Evolutionary conservation across 768 basidiomycete genomes (phyloP).

Genomic region (Tulasnella sp.): DNA sequence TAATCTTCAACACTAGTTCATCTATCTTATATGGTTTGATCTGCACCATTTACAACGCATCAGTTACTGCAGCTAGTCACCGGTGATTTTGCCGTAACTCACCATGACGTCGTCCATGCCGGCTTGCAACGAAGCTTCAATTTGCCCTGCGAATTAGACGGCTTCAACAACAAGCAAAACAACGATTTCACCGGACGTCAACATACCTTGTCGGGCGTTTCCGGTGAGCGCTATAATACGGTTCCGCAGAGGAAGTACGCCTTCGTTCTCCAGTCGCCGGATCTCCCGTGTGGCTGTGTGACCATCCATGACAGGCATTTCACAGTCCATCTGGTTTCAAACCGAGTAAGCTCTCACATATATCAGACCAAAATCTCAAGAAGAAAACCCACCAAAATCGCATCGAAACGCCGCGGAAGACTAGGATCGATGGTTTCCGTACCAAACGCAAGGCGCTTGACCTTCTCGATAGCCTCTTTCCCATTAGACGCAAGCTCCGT

Average conservation of each 20-base stretch:
- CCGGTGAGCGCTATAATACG: conserved; percentile 36
- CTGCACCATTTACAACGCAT: conserved; percentile 16
- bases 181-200: not conserved
- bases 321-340: conserved; percentile 35
- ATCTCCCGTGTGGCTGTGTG: conserved; percentile 34
- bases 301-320: conserved; percentile 37
- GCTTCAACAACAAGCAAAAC: not conserved
- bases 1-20: conserved; percentile 33
- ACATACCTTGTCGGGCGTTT: conserved; percentile 32
- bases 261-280: conserved; percentile 33
- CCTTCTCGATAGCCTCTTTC: conserved; percentile 34
- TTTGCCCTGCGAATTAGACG: conserved; percentile 28
- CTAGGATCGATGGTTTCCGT: conserved; percentile 3
- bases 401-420: conserved; percentile 31
- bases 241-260: conserved; percentile 31
- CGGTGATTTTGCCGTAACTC: not conserved
- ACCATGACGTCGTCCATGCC: conserved; percentile 37
- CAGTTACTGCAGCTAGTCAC: not conserved
- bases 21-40: conserved; percentile 37
- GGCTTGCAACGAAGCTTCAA: conserved; percentile 33
- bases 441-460: conserved; percentile 25
- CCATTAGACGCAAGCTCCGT: conserved; percentile 35
- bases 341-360: not conserved
- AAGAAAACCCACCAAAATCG: too few species aligned
- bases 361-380: too few species aligned